Conservation (phyloP, 441 rosid species). For the Biscutella laevigata region DNA sequence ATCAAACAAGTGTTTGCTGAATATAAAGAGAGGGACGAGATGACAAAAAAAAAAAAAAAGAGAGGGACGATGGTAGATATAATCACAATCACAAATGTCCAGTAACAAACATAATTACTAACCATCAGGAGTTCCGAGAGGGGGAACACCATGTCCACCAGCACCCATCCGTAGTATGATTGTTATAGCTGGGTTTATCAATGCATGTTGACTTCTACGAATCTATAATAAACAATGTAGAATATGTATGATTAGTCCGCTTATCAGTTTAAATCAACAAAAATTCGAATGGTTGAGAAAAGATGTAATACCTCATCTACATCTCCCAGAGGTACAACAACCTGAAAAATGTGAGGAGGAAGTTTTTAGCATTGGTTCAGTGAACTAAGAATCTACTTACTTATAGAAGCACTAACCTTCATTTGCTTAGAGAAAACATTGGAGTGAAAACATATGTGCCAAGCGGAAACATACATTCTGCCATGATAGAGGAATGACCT, state of each 20-base stretch:
- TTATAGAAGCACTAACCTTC: slow-evolving; percentile 52
- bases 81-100: slow-evolving; percentile 3
- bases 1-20: background rate
- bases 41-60: too few relatives aligned
- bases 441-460: slow-evolving; percentile 99
- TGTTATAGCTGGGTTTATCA: slow-evolving; percentile 94
- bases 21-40: background rate
- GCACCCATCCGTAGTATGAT: slow-evolving; percentile 94
- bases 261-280: slow-evolving; percentile 14
- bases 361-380: slow-evolving; percentile 2
- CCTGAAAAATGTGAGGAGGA: slow-evolving; percentile 36
- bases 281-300: slow-evolving; percentile 3
- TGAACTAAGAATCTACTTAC: background rate
- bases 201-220: slow-evolving; percentile 92
- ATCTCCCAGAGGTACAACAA: slow-evolving; percentile 84
- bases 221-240: slow-evolving; percentile 42
- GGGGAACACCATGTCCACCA: slow-evolving; percentile 99
- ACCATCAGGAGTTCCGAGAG: slow-evolving; percentile 98
- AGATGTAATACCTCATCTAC: slow-evolving; percentile 72
- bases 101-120: slow-evolving; percentile 26
- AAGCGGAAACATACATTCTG: slow-evolving; percentile 91
- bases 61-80: too few relatives aligned
- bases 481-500: slow-evolving; percentile 98
- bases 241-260: background rate
- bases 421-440: slow-evolving; percentile 97